Evolutionary conservation across 2,329 filamentous ascomycete species (phyloP).

Genomic region (Calonectria hongkongensis): DNA sequence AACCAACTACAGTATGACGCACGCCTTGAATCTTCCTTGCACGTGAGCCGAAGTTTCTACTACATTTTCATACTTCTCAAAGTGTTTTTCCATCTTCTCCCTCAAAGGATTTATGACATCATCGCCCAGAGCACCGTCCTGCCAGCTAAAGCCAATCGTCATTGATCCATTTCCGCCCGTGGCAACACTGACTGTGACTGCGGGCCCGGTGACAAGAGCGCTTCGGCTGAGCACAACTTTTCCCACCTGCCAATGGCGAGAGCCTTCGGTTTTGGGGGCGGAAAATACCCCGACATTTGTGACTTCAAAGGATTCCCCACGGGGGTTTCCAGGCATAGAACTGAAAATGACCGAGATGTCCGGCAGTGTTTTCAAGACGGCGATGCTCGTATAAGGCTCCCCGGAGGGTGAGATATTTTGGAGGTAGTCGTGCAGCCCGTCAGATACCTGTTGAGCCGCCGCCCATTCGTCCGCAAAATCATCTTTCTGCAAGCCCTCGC

Average conservation of each 20-base stretch:
- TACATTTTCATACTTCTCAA: background rate
- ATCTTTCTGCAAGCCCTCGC: background rate
- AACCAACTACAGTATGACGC: background rate
- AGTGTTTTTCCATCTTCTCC: background rate
- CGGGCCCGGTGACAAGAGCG: constrained; percentile 54
- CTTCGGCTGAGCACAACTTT: constrained; percentile 66
- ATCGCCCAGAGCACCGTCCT: constrained; percentile 53
- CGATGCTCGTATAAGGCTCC: constrained; percentile 47
- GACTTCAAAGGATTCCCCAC: constrained; percentile 63
- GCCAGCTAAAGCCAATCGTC: constrained; percentile 63
- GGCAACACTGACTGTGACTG: constrained; percentile 62
- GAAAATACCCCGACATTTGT: constrained; percentile 66
- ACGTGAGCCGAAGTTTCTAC: background rate
- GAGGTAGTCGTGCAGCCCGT: constrained; percentile 29
- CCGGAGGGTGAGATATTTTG: constrained; percentile 42
- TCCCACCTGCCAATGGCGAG: constrained; percentile 55
- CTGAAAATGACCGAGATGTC: constrained; percentile 61
- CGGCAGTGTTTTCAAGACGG: constrained; percentile 63
- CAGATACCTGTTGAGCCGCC: constrained; percentile 10
- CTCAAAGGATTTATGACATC: background rate
- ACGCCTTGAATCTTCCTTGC: background rate
- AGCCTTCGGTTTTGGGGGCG: constrained; percentile 33
- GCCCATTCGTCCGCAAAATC: constrained; percentile 20
- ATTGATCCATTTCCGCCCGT: constrained; percentile 66
- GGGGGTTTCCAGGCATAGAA: constrained; percentile 61